Conservation (phyloP, 1,139 yeast genomes). For the Geotrichum restrictum region DNA sequence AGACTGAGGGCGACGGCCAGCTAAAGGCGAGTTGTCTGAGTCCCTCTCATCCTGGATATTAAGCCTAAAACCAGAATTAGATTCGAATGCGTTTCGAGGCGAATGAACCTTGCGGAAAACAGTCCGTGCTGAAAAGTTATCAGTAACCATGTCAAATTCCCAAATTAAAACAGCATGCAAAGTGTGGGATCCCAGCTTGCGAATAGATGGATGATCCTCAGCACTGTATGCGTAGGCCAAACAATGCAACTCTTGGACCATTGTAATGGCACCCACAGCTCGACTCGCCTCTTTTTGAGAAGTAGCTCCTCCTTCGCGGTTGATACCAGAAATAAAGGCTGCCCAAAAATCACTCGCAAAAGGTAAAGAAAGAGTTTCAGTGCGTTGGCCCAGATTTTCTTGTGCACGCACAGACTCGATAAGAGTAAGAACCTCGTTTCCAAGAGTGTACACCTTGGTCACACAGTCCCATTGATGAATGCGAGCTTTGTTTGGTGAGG, state of each 20-base stretch:
- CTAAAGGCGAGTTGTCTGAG: conserved; percentile 11
- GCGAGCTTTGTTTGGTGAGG: conserved; percentile 19
- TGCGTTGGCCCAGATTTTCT: conserved; percentile 31
- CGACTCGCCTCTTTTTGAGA: conserved; percentile 36
- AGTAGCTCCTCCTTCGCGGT: conserved; percentile 25
- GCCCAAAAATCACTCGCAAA: conserved; percentile 42
- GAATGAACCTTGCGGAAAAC: conserved; percentile 31
- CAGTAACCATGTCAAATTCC: conserved; percentile 39
- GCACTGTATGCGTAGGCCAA: conserved; percentile 18
- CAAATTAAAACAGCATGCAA: conserved; percentile 34
- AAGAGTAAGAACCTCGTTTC: conserved; percentile 35
- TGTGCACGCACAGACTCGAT: conserved; percentile 32
- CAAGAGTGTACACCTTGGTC: conserved; percentile 36
- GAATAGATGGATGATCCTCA: conserved; percentile 9
- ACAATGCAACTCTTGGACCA: conserved; percentile 36
- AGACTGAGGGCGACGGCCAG: conserved; percentile 16
- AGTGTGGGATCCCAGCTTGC: conserved; percentile 2
- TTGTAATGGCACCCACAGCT: conserved; percentile 36
- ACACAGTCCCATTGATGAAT: conserved; percentile 34
- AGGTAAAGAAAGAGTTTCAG: conserved; percentile 38
- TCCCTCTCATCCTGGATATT: conserved; percentile 7
- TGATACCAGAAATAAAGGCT: conserved; percentile 39
- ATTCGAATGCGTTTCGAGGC: conserved; percentile 4
- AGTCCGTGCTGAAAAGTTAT: conserved; percentile 38
- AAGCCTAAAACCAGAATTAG: conserved; percentile 6